Evolutionary conservation across 2,329 filamentous ascomycete genomes (phyloP), one percentile per base, ranked within the genome.

Genomic region (Aspergillus fijiensis): DNA sequence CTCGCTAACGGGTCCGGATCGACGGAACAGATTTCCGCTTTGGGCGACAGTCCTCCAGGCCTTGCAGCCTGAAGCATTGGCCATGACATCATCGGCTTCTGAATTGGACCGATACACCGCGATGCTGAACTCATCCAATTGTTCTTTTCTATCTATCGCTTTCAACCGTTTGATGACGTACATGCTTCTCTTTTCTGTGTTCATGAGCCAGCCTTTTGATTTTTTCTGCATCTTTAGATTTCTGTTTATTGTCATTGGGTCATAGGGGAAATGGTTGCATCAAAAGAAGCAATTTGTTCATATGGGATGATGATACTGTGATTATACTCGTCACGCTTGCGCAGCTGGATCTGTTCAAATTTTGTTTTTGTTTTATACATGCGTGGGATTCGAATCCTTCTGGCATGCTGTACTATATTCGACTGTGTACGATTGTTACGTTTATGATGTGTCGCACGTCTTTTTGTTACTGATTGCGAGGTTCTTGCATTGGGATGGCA

Each of bases 81-180:
- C 29, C 33, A 63, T 70, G 68, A 70, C 63, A 60, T 70, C 68
- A 70, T 55, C 25, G 23, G 29, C 49, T 27, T 11, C 11, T 51
- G 39, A 50, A 25, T 31, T 11, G 49, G 21, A 58, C 57, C 60
- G 62, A 63, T 62, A 60, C 63, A 55, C 55, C 42, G 42, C 51
- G 19, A 59, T 57, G 33, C 23, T 49, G 42, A 60, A 53, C 49
- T 45, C 31, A 23, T 58, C 16, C 12, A 21, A 49, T 51, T 39
- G 35, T 45, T 59, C 51, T 14, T 21, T 42, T 47, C 25, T 35
- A 11, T 54, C 33, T 58, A 9, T 49, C n/a, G 27, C 33, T n/a
- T 29, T 50, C 55, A 49, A 33, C 57, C 35, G 51, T 25, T 11
- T 52, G 55, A 66, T 66, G 65, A 66, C 65, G 63, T 60, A 65